A percentile compares a stretch with the other conserved stretches of the same genome.
phyloP scores from a whole-genome alignment of 1,284 basidiomycete genomes.

The Pseudomicrostroma phylloplanum region DNA sequence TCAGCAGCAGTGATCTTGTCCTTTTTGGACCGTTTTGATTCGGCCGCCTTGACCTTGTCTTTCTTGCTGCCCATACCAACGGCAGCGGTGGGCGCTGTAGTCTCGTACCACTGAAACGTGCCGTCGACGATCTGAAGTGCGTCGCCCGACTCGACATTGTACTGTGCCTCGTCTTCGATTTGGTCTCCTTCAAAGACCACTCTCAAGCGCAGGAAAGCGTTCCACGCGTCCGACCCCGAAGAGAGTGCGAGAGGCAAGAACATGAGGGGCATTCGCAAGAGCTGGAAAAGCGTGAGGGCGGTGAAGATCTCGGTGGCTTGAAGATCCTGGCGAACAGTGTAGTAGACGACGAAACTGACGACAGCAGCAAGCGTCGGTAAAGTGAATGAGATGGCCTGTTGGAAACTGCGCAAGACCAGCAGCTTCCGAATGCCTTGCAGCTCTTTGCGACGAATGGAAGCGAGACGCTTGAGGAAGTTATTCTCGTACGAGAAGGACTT shows the following conservation, averaged over 20 bases:
- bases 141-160: constrained; percentile 34
- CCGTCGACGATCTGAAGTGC: constrained; percentile 57
- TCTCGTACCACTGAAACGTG: constrained; percentile 62
- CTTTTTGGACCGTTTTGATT: not conserved
- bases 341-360: constrained; percentile 75
- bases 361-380: constrained; percentile 77
- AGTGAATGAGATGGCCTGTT: constrained; percentile 63
- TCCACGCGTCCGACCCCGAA: constrained; percentile 42
- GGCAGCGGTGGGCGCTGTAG: constrained; percentile 22
- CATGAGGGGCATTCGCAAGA: constrained; percentile 69
- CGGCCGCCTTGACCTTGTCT: constrained; percentile 12
- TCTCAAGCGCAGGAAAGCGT: constrained; percentile 42
- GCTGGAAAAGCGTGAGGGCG: constrained; percentile 48
- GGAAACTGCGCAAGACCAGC: constrained; percentile 66
- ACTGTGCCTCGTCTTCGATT: constrained; percentile 52
- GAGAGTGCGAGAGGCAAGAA: constrained; percentile 53
- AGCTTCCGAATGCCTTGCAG: constrained; percentile 71
- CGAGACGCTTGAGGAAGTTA: constrained; percentile 59
- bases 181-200: constrained; percentile 62
- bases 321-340: constrained; percentile 60
- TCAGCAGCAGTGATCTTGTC: constrained; percentile 12
- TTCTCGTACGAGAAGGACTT: constrained; percentile 45
- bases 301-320: constrained; percentile 57
- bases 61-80: constrained; percentile 25
- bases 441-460: constrained; percentile 67